A percentile compares a stretch with the other conserved stretches of the same genome.
These are phyloP conservation scores for Coniella vitis DNA, from an alignment of 2,329 filamentous ascomycete genomes.

Conservation along the genomic window DNA sequence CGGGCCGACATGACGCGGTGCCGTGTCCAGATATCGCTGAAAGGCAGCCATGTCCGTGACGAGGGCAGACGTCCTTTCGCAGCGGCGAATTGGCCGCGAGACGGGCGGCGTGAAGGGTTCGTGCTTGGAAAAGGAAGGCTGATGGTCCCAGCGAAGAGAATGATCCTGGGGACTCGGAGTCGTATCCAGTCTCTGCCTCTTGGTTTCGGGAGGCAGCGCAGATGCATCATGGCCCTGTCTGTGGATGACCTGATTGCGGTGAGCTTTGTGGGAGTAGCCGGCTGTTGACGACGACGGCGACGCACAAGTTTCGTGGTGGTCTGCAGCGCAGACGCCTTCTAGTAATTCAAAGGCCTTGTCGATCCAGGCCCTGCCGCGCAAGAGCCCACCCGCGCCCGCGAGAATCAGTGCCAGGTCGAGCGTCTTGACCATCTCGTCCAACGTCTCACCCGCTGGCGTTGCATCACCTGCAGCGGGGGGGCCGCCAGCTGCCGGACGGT, in stretches of 20 bases:
- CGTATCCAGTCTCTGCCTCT: neutral
- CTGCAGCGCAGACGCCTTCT: constrained; percentile 21
- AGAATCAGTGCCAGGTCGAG: constrained; percentile 75
- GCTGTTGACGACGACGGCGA: too few species aligned
- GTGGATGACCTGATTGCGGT: neutral
- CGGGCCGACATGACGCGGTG: constrained; percentile 32
- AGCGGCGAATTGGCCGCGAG: constrained; percentile 32
- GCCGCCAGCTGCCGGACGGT: neutral
- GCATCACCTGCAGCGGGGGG: constrained; percentile 7
- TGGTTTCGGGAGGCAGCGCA: constrained; percentile 1
- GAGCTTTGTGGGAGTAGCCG: neutral
- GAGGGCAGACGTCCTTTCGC: constrained; percentile 34
- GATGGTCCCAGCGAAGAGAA: constrained; percentile 11
- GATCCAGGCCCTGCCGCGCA: constrained; percentile 44
- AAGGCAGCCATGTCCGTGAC: constrained; percentile 48
- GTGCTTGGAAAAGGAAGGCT: constrained; percentile 25
- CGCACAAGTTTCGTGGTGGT: too few species aligned
- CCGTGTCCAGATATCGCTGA: constrained; percentile 49
- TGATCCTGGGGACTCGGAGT: neutral
- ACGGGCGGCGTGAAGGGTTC: constrained; percentile 38
- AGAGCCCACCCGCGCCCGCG: constrained; percentile 53
- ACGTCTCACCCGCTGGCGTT: constrained; percentile 16
- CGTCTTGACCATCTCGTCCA: constrained; percentile 53
- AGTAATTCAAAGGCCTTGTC: constrained; percentile 43
- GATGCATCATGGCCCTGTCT: neutral